phyloP scores from a whole-genome alignment of 129 eudicot genomes.

The Glebionis coronaria region DNA sequence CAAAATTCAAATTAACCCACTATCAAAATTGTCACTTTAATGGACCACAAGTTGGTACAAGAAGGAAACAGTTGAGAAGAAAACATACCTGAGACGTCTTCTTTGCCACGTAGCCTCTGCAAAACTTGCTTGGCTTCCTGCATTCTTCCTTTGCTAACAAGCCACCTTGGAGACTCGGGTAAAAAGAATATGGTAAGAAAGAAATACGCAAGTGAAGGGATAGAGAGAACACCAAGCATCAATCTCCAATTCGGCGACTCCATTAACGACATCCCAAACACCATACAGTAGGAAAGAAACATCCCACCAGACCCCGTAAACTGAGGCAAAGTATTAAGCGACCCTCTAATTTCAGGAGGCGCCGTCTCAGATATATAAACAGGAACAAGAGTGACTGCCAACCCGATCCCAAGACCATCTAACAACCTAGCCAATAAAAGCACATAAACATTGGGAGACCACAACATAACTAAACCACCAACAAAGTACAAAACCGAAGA shows the following conservation, averaged over 20 bases:
- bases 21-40: background rate
- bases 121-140: constrained; percentile 71
- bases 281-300: constrained; percentile 72
- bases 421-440: constrained; percentile 61
- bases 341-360: constrained; percentile 73
- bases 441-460: constrained; percentile 81
- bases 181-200: constrained; percentile 50
- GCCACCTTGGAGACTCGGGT: constrained; percentile 97
- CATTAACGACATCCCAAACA: constrained; percentile 78
- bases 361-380: constrained; percentile 82
- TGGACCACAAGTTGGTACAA: background rate
- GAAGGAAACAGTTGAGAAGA: background rate
- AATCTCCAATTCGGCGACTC: constrained; percentile 73
- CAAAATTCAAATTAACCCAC: background rate
- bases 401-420: constrained; percentile 78
- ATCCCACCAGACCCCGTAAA: constrained; percentile 68
- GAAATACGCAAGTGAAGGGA: constrained; percentile 66
- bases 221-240: constrained; percentile 80
- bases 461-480: constrained; percentile 70
- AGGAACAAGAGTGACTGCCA: constrained; percentile 78
- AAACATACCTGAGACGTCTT: constrained; percentile 75
- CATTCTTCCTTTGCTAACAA: constrained; percentile 90
- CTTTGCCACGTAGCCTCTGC: constrained; percentile 80
- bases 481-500: constrained; percentile 60
- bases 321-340: constrained; percentile 73